phyloP scores from a whole-genome alignment of 371 early-diverging fungal genomes.

The Mucor circinelloides region DNA sequence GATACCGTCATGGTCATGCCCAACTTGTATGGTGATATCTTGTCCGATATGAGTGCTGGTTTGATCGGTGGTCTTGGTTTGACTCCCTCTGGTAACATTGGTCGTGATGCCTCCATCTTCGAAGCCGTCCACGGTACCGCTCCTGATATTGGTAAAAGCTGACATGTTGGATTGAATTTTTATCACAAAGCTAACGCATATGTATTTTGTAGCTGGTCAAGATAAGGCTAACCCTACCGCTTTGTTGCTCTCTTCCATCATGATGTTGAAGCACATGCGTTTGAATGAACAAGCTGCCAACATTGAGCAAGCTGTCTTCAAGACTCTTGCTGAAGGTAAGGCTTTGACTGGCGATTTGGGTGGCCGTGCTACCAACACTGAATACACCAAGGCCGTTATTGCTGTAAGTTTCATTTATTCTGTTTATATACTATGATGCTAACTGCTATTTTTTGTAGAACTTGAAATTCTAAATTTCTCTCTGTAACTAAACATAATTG shows the following conservation, averaged over 20 bases:
- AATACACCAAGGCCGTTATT: conserved; percentile 92
- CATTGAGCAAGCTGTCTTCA: conserved; percentile 90
- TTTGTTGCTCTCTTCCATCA: conserved; percentile 61
- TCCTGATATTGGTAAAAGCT: conserved; percentile 78
- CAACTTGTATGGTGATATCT: conserved; percentile 98
- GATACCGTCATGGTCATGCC: conserved; percentile 99
- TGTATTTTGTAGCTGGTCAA: conserved; percentile 25
- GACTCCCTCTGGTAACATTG: conserved; percentile 98
- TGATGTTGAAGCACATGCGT: conserved; percentile 98
- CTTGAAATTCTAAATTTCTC: conserved; percentile 5
- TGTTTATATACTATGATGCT: neutral
- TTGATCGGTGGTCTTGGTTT: conserved; percentile 98
- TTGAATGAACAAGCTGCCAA: conserved; percentile 75
- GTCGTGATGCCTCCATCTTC: conserved; percentile 95
- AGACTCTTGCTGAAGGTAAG: conserved; percentile 94
- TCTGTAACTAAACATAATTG: neutral
- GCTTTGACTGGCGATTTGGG: conserved; percentile 93
- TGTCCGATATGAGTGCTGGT: conserved; percentile 97
- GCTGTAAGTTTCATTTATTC: neutral
- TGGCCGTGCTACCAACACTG: conserved; percentile 88
- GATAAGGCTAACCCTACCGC: conserved; percentile 94
- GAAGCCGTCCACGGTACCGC: conserved; percentile 98
- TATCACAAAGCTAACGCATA: neutral
- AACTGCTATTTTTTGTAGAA: neutral
- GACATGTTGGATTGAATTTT: neutral